Evolutionary conservation across 225 moss, liverwort and hornwort genomes (phyloP).

Genomic region (Polytrichum formosum): DNA sequence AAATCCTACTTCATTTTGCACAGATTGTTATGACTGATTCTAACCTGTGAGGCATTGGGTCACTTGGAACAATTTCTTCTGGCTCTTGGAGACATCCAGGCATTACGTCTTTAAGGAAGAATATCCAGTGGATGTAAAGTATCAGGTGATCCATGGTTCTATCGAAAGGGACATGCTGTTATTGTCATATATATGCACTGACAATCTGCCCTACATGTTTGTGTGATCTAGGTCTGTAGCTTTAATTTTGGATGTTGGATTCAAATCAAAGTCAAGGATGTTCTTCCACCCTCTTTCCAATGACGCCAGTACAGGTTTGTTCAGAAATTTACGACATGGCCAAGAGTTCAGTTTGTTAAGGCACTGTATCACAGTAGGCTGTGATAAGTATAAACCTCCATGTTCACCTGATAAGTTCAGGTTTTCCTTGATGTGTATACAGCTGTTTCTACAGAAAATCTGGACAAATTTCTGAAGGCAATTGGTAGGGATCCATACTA

Average conservation of each 20-base stretch:
- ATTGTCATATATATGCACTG: too few species aligned
- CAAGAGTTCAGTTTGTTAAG: too few species aligned
- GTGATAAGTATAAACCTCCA: too few species aligned
- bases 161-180: too few species aligned
- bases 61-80: background rate
- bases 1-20: background rate
- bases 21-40: too few species aligned
- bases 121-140: too few species aligned
- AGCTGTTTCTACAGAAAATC: slow-evolving; percentile 55
- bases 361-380: too few species aligned
- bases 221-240: slow-evolving; percentile 48
- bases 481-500: slow-evolving; percentile 66
- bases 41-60: too few species aligned
- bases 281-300: slow-evolving; percentile 82
- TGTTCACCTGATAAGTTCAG: background rate
- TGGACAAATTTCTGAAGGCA: slow-evolving; percentile 59
- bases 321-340: background rate
- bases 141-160: too few species aligned
- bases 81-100: too few species aligned
- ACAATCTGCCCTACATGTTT: background rate
- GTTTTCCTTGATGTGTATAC: slow-evolving; percentile 16
- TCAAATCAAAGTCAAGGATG: slow-evolving; percentile 49
- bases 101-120: too few species aligned
- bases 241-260: slow-evolving; percentile 66
- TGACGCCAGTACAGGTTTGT: slow-evolving; percentile 64